Percentiles rank a stretch among this genome's conserved stretches.
Conservation (phyloP, 2,329 filamentous ascomycete species). For the Ophiosphaerella narmari region DNA sequence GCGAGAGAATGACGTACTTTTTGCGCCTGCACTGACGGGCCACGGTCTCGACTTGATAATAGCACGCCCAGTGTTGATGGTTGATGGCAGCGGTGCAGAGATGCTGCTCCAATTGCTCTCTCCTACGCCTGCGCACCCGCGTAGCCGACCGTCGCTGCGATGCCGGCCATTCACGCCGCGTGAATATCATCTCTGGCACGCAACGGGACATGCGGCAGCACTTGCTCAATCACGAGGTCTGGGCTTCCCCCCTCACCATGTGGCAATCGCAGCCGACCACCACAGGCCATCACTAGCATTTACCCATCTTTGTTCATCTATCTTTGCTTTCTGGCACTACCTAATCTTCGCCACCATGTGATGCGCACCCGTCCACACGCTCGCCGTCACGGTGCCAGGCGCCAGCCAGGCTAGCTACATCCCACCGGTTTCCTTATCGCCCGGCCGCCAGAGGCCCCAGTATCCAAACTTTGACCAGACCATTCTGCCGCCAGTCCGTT, state of each 20-base stretch:
- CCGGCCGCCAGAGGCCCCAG: constrained; percentile 6
- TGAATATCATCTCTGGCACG: neutral
- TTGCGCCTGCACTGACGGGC: neutral
- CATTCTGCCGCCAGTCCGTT: constrained; percentile 2
- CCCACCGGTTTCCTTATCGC: constrained; percentile 12
- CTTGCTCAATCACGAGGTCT: neutral
- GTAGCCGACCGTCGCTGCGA: too few species aligned
- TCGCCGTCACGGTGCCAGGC: neutral
- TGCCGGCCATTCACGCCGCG: neutral
- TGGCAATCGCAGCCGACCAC: constrained; percentile 6
- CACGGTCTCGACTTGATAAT: neutral
- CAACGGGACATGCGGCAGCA: too few species aligned
- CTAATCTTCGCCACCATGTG: neutral
- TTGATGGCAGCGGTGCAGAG: constrained; percentile 1
- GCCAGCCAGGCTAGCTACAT: constrained; percentile 11
- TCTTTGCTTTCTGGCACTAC: neutral
- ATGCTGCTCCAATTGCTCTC: neutral
- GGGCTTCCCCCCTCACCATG: neutral
- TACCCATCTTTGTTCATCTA: neutral
- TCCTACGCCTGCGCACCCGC: neutral
- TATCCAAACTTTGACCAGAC: constrained; percentile 17
- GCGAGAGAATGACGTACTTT: constrained; percentile 32
- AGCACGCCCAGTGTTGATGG: constrained; percentile 1
- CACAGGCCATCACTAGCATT: constrained; percentile 4
- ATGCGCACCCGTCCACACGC: neutral